Evolutionary conservation across 1,284 basidiomycete species (phyloP).

Genomic region (Thelephora terrestris): DNA sequence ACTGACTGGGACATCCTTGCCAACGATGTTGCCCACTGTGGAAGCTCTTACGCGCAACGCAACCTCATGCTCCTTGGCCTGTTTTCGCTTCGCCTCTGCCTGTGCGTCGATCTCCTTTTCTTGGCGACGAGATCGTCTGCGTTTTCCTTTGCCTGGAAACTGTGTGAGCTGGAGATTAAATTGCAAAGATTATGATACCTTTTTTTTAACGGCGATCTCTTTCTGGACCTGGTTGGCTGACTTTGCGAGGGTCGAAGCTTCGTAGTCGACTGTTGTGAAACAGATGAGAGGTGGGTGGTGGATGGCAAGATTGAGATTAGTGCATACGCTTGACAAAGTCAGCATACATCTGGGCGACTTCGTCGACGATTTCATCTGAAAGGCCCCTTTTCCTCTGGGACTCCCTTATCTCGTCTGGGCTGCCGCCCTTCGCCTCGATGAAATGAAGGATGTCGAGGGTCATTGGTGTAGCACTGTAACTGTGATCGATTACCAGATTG

Average conservation of each 20-base stretch:
- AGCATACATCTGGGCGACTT: constrained; percentile 86
- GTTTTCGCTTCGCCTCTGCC: constrained; percentile 69
- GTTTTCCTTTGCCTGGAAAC: constrained; percentile 72
- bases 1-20: constrained; percentile 79
- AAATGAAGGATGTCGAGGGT: constrained; percentile 73
- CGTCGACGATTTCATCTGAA: constrained; percentile 85
- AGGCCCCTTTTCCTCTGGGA: constrained; percentile 90
- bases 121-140: constrained; percentile 78
- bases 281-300: not conserved
- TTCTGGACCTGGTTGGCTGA: constrained; percentile 89
- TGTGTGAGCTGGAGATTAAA: not conserved
- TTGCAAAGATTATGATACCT: constrained; percentile 36
- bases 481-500: not conserved
- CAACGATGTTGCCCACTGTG: constrained; percentile 89
- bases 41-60: constrained; percentile 75
- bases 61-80: constrained; percentile 68
- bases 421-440: constrained; percentile 85
- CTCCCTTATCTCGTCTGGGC: constrained; percentile 87
- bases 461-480: constrained; percentile 35
- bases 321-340: constrained; percentile 84
- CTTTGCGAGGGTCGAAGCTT: constrained; percentile 70
- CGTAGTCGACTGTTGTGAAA: constrained; percentile 66
- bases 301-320: not conserved
- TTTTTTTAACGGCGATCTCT: constrained; percentile 90
- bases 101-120: constrained; percentile 76